These are phyloP conservation scores for Amorphotheca resinae DNA, from an alignment of 495 filamentous ascomycete species.

Conservation along the genomic window DNA sequence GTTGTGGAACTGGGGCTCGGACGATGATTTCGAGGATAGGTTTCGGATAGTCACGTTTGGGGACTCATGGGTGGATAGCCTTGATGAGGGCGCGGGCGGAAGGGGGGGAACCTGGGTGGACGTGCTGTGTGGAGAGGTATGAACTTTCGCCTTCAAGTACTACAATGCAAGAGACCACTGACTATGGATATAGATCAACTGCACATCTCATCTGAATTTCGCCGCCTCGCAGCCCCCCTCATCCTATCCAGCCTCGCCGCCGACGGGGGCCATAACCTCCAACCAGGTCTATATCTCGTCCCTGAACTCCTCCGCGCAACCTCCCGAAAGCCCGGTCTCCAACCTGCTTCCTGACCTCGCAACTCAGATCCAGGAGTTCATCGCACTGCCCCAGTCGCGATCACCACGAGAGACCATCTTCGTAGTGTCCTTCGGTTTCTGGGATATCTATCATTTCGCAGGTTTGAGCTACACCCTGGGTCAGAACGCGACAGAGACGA, in stretches of 20 bases:
- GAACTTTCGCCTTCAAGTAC: too few species aligned
- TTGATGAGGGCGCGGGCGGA: constrained; percentile 1
- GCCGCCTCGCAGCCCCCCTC: constrained; percentile 6
- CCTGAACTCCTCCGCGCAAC: constrained; percentile 1
- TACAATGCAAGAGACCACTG: too few species aligned
- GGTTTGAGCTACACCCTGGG: constrained; percentile 26
- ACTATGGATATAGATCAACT: constrained; percentile 15
- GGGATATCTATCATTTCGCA: constrained; percentile 36
- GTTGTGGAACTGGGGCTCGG: constrained; percentile 12
- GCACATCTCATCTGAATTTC: constrained; percentile 7
- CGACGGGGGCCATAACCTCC: constrained; percentile 25
- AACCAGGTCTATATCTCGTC: constrained; percentile 18
- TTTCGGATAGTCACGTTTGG: constrained; percentile 17
- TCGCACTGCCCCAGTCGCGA: constrained; percentile 16
- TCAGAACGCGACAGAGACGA: constrained; percentile 20
- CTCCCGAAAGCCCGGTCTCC: background rate
- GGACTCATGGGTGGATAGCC: constrained; percentile 18
- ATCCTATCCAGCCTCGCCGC: constrained; percentile 22
- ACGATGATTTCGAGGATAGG: constrained; percentile 1
- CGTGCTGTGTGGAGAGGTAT: background rate
- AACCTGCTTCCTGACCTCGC: constrained; percentile 25
- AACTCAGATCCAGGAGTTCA: constrained; percentile 29
- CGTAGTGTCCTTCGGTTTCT: constrained; percentile 33
- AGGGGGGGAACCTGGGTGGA: constrained; percentile 19
- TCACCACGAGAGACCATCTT: constrained; percentile 28